Conservation (phyloP, 306 rosid genomes). For the Prunus padus region DNA sequence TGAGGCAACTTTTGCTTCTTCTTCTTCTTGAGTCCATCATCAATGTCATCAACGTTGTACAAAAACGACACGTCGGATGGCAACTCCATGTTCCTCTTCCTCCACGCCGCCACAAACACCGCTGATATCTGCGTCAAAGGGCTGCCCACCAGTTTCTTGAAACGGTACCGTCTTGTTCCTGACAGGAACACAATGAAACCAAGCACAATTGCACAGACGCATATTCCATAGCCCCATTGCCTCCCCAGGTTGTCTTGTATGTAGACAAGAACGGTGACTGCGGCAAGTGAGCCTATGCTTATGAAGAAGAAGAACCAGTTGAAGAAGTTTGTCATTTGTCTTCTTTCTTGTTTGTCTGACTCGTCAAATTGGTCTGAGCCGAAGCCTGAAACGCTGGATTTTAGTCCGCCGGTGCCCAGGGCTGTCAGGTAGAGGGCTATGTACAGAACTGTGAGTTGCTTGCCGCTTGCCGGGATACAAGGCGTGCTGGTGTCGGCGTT, state of each 20-base stretch:
- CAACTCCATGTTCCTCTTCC: conserved; percentile 45
- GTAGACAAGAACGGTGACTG: conserved; percentile 70
- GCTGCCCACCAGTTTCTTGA: conserved; percentile 70
- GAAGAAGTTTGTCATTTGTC: conserved; percentile 60
- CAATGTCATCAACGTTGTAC: conserved; percentile 44
- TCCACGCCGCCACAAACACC: conserved; percentile 67
- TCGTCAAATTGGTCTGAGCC: conserved; percentile 92
- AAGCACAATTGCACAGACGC: conserved; percentile 47
- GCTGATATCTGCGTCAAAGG: conserved; percentile 73
- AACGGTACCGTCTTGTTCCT: conserved; percentile 72
- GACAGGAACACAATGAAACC: conserved; percentile 54
- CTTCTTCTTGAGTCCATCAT: conserved; percentile 47
- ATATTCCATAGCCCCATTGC: conserved; percentile 83
- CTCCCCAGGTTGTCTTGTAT: conserved; percentile 72
- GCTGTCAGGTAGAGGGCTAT: conserved; percentile 68
- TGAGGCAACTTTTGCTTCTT: conserved; percentile 75
- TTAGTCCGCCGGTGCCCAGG: conserved; percentile 82
- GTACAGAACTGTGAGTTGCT: conserved; percentile 53
- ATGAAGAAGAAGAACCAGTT: conserved; percentile 90
- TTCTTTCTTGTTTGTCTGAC: conserved; percentile 43
- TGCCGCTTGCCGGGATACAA: conserved; percentile 48
- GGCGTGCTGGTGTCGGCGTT: not conserved
- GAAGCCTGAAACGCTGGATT: conserved; percentile 82
- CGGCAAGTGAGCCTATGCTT: conserved; percentile 69
- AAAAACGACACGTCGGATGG: conserved; percentile 54